Evolutionary conservation across 1,139 yeast genomes (phyloP).

Genomic region (Blastobotrys illinoisensis): DNA sequence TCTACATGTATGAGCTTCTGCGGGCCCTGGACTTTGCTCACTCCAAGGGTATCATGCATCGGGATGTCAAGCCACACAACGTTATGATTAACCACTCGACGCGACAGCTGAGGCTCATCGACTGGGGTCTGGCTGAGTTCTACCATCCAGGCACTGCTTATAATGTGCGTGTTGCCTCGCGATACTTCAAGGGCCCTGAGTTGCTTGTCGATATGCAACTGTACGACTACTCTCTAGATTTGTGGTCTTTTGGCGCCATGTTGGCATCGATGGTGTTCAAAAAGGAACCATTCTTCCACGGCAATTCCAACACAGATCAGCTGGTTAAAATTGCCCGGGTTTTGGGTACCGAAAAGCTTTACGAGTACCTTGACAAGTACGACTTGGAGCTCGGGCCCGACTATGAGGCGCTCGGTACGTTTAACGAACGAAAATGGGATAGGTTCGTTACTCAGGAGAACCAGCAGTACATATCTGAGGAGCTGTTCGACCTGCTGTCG

Average conservation of each 20-base stretch:
- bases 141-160: constrained; percentile 93
- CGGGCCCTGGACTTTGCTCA: constrained; percentile 91
- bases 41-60: constrained; percentile 96
- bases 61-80: constrained; percentile 98
- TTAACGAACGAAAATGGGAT: constrained; percentile 85
- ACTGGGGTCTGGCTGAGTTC: constrained; percentile 98
- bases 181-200: constrained; percentile 98
- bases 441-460: constrained; percentile 72
- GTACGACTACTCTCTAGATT: constrained; percentile 90
- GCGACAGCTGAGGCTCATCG: constrained; percentile 71
- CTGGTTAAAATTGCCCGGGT: constrained; percentile 91
- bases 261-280: constrained; percentile 94
- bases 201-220: constrained; percentile 85
- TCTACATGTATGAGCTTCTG: constrained; percentile 81
- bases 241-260: constrained; percentile 98
- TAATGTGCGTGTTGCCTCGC: constrained; percentile 95
- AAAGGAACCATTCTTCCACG: constrained; percentile 97
- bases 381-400: constrained; percentile 74
- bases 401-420: constrained; percentile 58
- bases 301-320: constrained; percentile 93
- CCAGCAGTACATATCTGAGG: constrained; percentile 60
- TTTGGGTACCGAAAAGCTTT: constrained; percentile 82
- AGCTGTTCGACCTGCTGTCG: constrained; percentile 79
- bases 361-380: constrained; percentile 68
- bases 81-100: constrained; percentile 93